Evolutionary conservation across 805 yeast genomes (phyloP), one percentile per base, ranked within the genome.

Genomic region (Cyberlindnera mycetangii): DNA sequence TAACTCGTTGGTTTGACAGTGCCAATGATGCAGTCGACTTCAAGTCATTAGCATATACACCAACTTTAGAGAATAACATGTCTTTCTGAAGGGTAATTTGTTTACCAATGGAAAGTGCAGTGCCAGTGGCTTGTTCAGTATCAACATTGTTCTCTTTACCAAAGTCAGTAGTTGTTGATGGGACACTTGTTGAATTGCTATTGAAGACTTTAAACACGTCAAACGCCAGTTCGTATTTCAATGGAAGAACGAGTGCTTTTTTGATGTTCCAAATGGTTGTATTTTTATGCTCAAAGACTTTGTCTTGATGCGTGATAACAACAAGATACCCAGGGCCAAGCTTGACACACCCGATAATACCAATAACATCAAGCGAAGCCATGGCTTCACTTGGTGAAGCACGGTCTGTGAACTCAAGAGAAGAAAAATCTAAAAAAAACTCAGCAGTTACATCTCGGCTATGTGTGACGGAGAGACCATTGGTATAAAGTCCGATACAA

Each of bases 241-340:
- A 30, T 1, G 64, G 62, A 2, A 60, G 49, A 3, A 57, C 50
- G n/a, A 50, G n/a, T 3, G 47, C 32, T 28, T 45, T 49, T 7
- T 42, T 41, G n/a, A 60, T 45, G 32, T 51, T 51, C 50, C 52
- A 49, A 4, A 60, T 51, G 5, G 47, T 44, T 4, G 50, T 48
- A 1, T 44, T 45, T 5, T 47, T 39, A 20, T 45, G 35, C 14
- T 38, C 22, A 24, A 58, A 57, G 3, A 47, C 57, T 1, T 42
- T 35, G 14, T 44, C 40, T 30, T 52, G 51, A 5, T 52, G 35
- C 2, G 49, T 42, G 14, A 58, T 48, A 12, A 49, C 31, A 0
- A 56, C 32, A 12, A 59, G 45, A 37, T 51, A 59, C 4, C 62
- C 62, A 2, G 64, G 61, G 1, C 61, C 64, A 7, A 59, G 36